Conservation (phyloP, 768 basidiomycete species). For the Mycena venus region DNA sequence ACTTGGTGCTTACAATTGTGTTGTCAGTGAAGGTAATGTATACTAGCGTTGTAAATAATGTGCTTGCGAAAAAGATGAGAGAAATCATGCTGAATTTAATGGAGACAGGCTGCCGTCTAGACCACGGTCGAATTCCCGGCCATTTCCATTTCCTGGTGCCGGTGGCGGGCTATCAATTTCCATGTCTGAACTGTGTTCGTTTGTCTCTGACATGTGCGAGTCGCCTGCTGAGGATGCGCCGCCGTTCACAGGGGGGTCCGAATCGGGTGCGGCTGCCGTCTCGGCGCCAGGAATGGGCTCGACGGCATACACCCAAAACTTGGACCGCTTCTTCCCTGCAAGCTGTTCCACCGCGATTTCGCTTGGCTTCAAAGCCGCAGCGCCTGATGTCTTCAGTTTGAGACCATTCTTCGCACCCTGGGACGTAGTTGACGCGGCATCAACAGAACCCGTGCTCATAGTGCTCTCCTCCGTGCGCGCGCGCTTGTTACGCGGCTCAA, state of each 20-base stretch:
- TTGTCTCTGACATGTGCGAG: constrained; percentile 13
- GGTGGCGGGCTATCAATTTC: constrained; percentile 34
- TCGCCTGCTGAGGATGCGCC: constrained; percentile 33
- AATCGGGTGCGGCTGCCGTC: constrained; percentile 22
- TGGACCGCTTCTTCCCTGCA: constrained; percentile 87
- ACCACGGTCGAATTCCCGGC: constrained; percentile 46
- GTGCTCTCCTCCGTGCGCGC: constrained; percentile 84
- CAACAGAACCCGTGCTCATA: constrained; percentile 67
- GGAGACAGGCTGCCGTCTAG: constrained; percentile 61
- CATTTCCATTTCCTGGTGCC: constrained; percentile 40
- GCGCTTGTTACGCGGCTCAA: constrained; percentile 69
- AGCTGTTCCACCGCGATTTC: constrained; percentile 84
- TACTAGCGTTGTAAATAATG: constrained; percentile 37
- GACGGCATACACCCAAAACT: constrained; percentile 91
- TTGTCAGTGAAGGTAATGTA: constrained; percentile 32
- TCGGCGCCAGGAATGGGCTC: constrained; percentile 69
- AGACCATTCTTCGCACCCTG: constrained; percentile 51
- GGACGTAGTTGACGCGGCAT: constrained; percentile 49
- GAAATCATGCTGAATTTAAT: constrained; percentile 48
- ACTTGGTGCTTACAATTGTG: constrained; percentile 18
- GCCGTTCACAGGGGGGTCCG: constrained; percentile 1
- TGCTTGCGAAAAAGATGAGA: constrained; percentile 22
- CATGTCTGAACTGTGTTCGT: constrained; percentile 24
- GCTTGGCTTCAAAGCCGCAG: constrained; percentile 76
- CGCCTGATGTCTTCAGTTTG: constrained; percentile 67